These are phyloP conservation scores for Sicyos baderoa DNA, from an alignment of 306 rosid genomes.

Conservation along the genomic window DNA sequence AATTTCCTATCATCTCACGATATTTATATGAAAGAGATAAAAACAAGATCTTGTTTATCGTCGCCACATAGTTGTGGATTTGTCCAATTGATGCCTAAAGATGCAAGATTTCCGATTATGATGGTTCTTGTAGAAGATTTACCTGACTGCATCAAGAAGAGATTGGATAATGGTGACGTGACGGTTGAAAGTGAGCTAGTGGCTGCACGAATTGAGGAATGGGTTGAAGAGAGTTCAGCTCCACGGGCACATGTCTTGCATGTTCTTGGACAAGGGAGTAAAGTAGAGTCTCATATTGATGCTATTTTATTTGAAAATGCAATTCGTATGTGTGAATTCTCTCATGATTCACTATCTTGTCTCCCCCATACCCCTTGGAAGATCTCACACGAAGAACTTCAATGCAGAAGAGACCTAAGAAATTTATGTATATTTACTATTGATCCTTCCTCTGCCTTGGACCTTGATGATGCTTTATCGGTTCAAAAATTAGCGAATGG, in stretches of 20 bases:
- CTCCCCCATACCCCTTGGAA: conserved; percentile 66
- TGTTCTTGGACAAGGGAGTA: conserved; percentile 59
- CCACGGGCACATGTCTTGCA: conserved; percentile 59
- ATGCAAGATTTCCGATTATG: conserved; percentile 61
- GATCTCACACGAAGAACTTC: conserved; percentile 50
- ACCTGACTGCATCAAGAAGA: conserved; percentile 48
- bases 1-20: conserved; percentile 12
- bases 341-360: conserved; percentile 49
- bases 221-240: conserved; percentile 54
- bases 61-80: conserved; percentile 36
- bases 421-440: conserved; percentile 67
- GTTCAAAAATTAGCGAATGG: conserved; percentile 59
- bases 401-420: conserved; percentile 61
- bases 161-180: conserved; percentile 48
- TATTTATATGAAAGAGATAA: too few relatives aligned
- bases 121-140: conserved; percentile 40
- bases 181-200: conserved; percentile 58
- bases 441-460: conserved; percentile 80
- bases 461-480: conserved; percentile 88
- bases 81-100: conserved; percentile 56
- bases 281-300: conserved; percentile 55
- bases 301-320: conserved; percentile 73
- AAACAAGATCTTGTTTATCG: conserved; percentile 34
- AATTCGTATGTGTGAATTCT: conserved; percentile 49
- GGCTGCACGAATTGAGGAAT: conserved; percentile 57